These are phyloP conservation scores for Blastomyces silverae DNA, from an alignment of 2,329 filamentous ascomycete species.

Conservation along the genomic window DNA sequence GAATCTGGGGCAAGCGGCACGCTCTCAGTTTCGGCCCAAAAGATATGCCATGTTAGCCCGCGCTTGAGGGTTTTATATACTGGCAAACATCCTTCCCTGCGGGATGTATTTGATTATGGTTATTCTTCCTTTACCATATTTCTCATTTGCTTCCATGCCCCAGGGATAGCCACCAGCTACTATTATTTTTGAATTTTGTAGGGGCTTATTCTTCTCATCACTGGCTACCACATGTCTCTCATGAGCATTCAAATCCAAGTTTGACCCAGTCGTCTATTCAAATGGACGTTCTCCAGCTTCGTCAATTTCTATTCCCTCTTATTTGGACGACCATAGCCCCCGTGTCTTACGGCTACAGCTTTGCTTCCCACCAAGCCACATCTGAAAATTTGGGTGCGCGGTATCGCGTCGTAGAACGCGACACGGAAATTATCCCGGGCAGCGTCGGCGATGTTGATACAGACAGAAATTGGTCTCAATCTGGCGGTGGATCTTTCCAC, in stretches of 20 bases:
- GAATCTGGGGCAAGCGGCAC: conserved; percentile 1
- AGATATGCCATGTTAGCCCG: background rate
- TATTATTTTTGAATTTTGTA: background rate
- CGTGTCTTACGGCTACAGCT: background rate
- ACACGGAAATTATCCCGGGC: conserved; percentile 13
- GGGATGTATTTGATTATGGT: background rate
- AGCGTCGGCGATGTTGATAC: conserved; percentile 27
- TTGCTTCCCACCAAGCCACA: background rate
- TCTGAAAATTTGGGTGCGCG: background rate
- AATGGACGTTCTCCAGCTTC: background rate
- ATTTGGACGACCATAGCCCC: background rate
- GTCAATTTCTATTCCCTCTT: background rate
- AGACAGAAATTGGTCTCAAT: conserved; percentile 56
- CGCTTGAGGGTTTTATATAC: background rate
- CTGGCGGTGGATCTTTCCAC: conserved; percentile 55
- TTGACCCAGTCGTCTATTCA: background rate
- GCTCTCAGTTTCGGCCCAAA: background rate
- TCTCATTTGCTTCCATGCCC: background rate
- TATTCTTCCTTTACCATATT: background rate
- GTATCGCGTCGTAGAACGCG: background rate
- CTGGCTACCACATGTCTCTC: background rate
- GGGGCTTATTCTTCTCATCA: background rate
- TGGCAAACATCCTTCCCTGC: background rate
- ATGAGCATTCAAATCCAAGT: background rate
- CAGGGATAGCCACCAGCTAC: background rate